phyloP scores from a whole-genome alignment of 345 rosid genomes.

The Stellera chamaejasme region DNA sequence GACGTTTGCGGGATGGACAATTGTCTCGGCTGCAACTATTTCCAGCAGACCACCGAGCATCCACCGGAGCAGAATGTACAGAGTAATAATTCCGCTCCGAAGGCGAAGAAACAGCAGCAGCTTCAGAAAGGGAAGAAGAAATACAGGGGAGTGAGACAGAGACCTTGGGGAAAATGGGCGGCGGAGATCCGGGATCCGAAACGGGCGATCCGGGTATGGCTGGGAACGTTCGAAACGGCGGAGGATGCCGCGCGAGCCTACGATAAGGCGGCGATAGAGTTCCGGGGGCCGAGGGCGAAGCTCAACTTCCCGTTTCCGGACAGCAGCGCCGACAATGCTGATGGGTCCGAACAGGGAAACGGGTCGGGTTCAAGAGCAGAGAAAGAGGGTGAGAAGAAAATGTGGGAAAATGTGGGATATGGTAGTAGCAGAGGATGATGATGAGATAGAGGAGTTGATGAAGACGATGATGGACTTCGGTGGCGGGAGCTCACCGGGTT shows the following conservation, averaged over 20 bases:
- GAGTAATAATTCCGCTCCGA: neutral
- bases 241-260: constrained; percentile 90
- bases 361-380: neutral
- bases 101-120: constrained; percentile 13
- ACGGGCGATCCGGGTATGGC: constrained; percentile 70
- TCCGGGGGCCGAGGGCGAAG: constrained; percentile 49
- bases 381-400: neutral
- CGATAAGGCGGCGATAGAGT: constrained; percentile 55
- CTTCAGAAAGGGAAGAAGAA: constrained; percentile 38
- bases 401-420: constrained; percentile 6
- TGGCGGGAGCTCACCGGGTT: constrained; percentile 13
- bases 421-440: constrained; percentile 18
- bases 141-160: constrained; percentile 85
- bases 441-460: constrained; percentile 34
- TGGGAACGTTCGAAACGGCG: constrained; percentile 74
- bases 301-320: constrained; percentile 55
- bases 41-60: constrained; percentile 23
- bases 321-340: constrained; percentile 2
- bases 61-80: neutral
- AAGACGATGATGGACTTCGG: constrained; percentile 41
- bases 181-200: constrained; percentile 86
- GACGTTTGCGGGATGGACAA: constrained; percentile 43
- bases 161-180: constrained; percentile 96
- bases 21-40: constrained; percentile 67
- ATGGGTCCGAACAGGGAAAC: neutral